phyloP scores from a whole-genome alignment of 2,329 filamentous ascomycete species.

The Sporothrix pallida region DNA sequence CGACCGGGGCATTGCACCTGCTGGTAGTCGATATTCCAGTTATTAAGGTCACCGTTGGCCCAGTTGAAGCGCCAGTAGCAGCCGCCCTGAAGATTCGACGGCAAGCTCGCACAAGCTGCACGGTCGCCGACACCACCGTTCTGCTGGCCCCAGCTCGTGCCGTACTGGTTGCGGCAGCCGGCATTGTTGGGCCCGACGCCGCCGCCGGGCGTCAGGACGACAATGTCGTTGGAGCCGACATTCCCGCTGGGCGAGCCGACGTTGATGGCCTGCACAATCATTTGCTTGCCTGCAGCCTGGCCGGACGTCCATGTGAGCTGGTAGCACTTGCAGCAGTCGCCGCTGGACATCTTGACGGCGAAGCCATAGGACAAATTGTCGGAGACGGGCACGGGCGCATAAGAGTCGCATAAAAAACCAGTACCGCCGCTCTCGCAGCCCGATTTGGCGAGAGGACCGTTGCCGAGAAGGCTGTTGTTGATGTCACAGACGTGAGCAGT shows the following conservation, averaged over 20 bases:
- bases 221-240: conserved; percentile 32
- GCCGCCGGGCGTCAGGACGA: conserved; percentile 36
- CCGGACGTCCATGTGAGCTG: conserved; percentile 37
- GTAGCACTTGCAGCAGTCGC: conserved; percentile 37
- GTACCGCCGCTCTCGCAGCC: conserved; percentile 3
- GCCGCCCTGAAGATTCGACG: conserved; percentile 37
- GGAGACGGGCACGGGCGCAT: not conserved
- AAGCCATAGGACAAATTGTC: conserved; percentile 36
- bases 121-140: conserved; percentile 37
- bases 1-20: conserved; percentile 37
- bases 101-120: conserved; percentile 37
- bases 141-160: conserved; percentile 25
- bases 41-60: conserved; percentile 39
- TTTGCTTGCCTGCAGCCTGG: conserved; percentile 34
- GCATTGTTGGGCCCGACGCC: conserved; percentile 31
- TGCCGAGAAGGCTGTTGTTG: conserved; percentile 15
- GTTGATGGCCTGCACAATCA: conserved; percentile 37
- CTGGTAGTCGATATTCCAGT: conserved; percentile 37
- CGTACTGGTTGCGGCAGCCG: conserved; percentile 37
- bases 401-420: not conserved
- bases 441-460: not conserved
- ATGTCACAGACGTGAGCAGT: conserved; percentile 11
- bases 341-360: conserved; percentile 33
- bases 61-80: conserved; percentile 41
- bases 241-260: conserved; percentile 23